phyloP scores from a whole-genome alignment of 345 rosid genomes.

The Passiflora organensis region DNA sequence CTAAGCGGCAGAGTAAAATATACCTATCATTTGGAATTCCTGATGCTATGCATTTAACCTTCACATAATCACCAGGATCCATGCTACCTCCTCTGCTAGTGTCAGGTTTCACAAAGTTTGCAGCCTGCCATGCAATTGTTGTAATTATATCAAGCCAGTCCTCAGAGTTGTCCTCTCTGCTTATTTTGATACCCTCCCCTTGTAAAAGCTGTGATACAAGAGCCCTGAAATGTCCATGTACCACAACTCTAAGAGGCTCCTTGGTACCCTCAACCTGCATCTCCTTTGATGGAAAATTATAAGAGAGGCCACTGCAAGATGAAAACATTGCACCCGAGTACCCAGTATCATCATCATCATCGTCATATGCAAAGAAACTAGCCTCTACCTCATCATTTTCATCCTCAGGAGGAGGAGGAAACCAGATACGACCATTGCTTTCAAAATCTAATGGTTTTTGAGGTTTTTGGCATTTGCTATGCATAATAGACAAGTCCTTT shows the following conservation, averaged over 20 bases:
- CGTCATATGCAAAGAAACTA: conserved; percentile 67
- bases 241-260: conserved; percentile 67
- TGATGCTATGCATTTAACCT: conserved; percentile 86
- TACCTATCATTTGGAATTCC: conserved; percentile 91
- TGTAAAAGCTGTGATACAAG: conserved; percentile 86
- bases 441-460: conserved; percentile 74
- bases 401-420: conserved; percentile 85
- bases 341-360: conserved; percentile 81
- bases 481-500: conserved; percentile 32
- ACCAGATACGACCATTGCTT: conserved; percentile 80
- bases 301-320: conserved; percentile 69
- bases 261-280: conserved; percentile 56
- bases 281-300: conserved; percentile 54
- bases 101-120: conserved; percentile 90
- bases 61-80: conserved; percentile 95
- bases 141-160: conserved; percentile 89
- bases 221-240: conserved; percentile 90
- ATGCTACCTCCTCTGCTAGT: conserved; percentile 97
- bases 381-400: conserved; percentile 73
- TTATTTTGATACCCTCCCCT: conserved; percentile 56
- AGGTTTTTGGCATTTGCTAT: conserved; percentile 33
- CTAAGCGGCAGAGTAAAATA: conserved; percentile 5
- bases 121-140: conserved; percentile 88
- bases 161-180: conserved; percentile 44
- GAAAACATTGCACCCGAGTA: conserved; percentile 70